Evolutionary conservation across 805 yeast genomes (phyloP), one percentile per base, ranked within the genome.

Genomic region (Candida tallmaniae): DNA sequence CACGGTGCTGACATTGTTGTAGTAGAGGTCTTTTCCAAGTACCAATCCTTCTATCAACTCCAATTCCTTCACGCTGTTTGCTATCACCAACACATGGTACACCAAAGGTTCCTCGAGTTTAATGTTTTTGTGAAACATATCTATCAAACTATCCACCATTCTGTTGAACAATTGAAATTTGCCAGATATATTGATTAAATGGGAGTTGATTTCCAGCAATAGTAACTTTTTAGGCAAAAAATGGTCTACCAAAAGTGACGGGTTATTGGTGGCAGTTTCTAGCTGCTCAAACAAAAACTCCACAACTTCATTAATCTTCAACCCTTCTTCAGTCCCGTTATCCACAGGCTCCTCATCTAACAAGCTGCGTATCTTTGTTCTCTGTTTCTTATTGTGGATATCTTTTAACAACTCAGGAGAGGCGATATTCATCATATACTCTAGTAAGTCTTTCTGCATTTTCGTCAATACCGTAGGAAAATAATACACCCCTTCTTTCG

Each of bases 11-110:
- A 80, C 73, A 45, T 95, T 73, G 40, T 70, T 71, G 49, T 83
- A 82, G 41, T 72, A 70, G 24, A 85, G 56, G 23, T 65, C 64
- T 47, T 84, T 77, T 2, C 96, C 96, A n/a, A 83, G 63, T 10
- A 87, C 50, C 29, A 82, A 66, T 0, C 89, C 83, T 54, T 88
- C 97, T 5, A 88, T 67, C 29, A 88, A 60, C 50, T 88, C 94
- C 41, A 83, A 53, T 49, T 83, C 93, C 49, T 81, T 79, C 15
- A 80, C 68, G 46, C 68, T 73, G 23, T 73, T 70, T 0, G 87
- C 81, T 3, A 79, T 72, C 8, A 83, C 64, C 34, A 66, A 43
- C 39, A 58, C 23, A 39, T 56, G 44, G 48, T 47, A 42, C 1
- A 40, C 39, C 1, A 36, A 29, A 15, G 15, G 23, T 4, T 43